Evolutionary conservation across 2,329 filamentous ascomycete genomes (phyloP), one percentile per base, ranked within the genome.

Genomic region (Scedosporium dehoogii): DNA sequence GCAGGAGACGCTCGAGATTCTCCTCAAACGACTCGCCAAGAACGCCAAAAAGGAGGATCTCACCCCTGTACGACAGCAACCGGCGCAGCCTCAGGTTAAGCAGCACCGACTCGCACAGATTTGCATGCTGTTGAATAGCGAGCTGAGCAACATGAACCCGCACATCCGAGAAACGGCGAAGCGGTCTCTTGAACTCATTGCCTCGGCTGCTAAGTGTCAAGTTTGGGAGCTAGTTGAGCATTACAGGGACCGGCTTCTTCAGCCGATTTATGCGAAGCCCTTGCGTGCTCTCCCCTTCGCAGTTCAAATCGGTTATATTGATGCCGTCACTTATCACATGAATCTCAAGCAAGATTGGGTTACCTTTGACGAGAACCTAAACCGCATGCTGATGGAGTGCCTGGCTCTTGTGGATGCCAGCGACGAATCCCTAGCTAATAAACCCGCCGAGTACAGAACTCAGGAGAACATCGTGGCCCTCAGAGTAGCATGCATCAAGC

Each of bases 271-370:
- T 77, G 90, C 91, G 67, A 99, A 99, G 73, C 94, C 94, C 14
- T 76, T 99, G 21, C 85, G 94, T 65, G 96, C 94, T 0, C 78
- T 99, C 65, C 94, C 94, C 0, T 99, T 99, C 71, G 83, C 91
- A 4, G 93, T 91, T 2, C 96, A 99, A 76, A 99, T 99, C 67
- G 96, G 94, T 3, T 97, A 96, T 71, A 97, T 99, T 68, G 96
- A 99, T 72, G 94, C 94, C 1, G 92, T 99, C 71, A 96, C 91
- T 0, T 99, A 96, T 74, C 96, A 96, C 71, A 84, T 99, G 77
- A 88, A 88, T 63, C 81, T 99, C 58, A 93, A 96, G 72, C 86
- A 88, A 58, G 89, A 94, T 66, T 93, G 97, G 69, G 86, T 99
- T 27, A 85, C 88, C 6, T 96, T 97, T 72, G 94, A 97, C 67